Conservation (phyloP, 2,329 filamentous ascomycete species). For the Ceratocystiopsis sp. region DNA sequence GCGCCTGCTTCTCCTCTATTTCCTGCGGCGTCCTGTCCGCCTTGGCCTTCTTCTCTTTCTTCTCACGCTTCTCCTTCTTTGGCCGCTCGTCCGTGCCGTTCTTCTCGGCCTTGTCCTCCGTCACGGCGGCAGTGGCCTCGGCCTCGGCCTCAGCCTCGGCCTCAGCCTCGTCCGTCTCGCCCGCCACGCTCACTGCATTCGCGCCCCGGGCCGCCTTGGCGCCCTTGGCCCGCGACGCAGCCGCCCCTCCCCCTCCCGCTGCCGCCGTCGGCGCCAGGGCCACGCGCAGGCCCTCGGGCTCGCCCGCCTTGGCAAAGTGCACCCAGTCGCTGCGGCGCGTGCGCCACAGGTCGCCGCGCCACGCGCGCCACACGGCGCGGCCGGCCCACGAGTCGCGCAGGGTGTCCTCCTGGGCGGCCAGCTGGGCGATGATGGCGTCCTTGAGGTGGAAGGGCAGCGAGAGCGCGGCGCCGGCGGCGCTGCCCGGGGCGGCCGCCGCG, state of each 20-base stretch:
- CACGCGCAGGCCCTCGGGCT: constrained; percentile 16
- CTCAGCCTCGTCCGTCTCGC: neutral
- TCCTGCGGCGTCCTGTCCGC: too few relatives aligned
- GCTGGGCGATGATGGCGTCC: constrained; percentile 32
- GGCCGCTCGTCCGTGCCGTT: too few relatives aligned
- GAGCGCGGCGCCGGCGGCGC: constrained; percentile 22
- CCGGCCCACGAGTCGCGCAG: constrained; percentile 37
- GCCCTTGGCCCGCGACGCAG: neutral
- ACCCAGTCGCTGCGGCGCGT: constrained; percentile 37
- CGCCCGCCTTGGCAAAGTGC: constrained; percentile 35
- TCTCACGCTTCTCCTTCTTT: too few relatives aligned
- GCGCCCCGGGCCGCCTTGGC: neutral
- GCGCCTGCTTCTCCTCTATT: neutral
- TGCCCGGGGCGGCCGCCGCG: constrained; percentile 7
- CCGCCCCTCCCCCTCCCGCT: neutral
- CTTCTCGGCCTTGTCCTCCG: too few relatives aligned
- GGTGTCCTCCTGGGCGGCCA: constrained; percentile 29
- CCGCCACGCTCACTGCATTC: neutral
- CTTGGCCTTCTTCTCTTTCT: too few relatives aligned
- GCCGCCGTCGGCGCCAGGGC: constrained; percentile 18
- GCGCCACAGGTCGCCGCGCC: constrained; percentile 42
- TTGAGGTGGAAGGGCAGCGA: constrained; percentile 38
- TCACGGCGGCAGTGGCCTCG: too few relatives aligned
- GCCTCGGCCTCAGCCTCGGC: neutral
- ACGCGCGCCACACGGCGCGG: constrained; percentile 37